Percentiles rank a stretch among this genome's conserved stretches.
phyloP scores from a whole-genome alignment of 495 filamentous ascomycete species.

The Podospora didyma region DNA sequence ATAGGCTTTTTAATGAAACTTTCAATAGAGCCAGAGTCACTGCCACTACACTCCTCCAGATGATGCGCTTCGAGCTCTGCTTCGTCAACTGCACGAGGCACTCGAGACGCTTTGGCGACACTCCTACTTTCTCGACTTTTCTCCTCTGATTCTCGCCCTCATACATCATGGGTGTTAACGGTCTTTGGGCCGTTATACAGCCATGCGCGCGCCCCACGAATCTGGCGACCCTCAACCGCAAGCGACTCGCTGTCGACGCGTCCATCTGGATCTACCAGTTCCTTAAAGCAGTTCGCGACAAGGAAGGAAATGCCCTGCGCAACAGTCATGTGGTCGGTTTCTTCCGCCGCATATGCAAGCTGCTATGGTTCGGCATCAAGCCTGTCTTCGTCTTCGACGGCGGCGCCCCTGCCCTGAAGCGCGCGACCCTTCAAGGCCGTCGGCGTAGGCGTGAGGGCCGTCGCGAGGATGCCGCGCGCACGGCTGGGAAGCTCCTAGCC shows the following conservation, averaged over 20 bases:
- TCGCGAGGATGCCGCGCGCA: constrained; percentile 86
- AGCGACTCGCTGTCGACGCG: constrained; percentile 93
- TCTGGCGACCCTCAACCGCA: constrained; percentile 90
- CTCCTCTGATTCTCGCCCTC: neutral
- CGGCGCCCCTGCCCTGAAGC: constrained; percentile 84
- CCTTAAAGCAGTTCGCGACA: constrained; percentile 95
- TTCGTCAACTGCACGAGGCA: neutral
- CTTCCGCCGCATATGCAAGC: constrained; percentile 95
- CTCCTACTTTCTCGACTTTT: neutral
- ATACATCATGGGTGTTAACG: constrained; percentile 84
- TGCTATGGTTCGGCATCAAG: constrained; percentile 92
- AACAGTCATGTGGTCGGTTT: constrained; percentile 96
- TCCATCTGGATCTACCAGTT: constrained; percentile 99
- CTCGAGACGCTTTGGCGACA: neutral
- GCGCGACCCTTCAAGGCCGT: constrained; percentile 78
- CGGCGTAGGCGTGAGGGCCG: constrained; percentile 81
- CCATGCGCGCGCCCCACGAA: constrained; percentile 88
- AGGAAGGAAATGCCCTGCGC: constrained; percentile 93
- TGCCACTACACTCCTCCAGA: neutral
- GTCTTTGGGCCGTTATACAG: constrained; percentile 91
- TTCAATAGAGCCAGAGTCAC: neutral
- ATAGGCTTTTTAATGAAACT: too few species aligned
- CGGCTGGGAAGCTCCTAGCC: constrained; percentile 84
- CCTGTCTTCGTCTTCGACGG: constrained; percentile 99
- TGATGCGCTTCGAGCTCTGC: neutral